Conservation (phyloP, 2,329 filamentous ascomycete genomes). For the Colletotrichum lupini region DNA sequence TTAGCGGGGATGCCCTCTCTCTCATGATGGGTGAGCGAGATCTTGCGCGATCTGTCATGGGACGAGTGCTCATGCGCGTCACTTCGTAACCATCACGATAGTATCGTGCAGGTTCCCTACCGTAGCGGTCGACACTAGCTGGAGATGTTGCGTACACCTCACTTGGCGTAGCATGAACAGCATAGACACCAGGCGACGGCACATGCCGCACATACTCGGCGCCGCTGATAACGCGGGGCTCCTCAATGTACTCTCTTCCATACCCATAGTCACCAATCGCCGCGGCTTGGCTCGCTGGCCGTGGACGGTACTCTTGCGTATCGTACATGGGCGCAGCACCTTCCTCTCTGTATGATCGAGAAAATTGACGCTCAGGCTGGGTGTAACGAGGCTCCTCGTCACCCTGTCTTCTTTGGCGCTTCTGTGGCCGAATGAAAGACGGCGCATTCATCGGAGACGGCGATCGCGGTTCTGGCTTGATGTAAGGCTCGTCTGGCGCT, state of each 20-base stretch:
- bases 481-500: constrained; percentile 61
- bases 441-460: constrained; percentile 67
- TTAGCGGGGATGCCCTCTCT: constrained; percentile 58
- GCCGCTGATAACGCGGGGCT: constrained; percentile 43
- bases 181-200: constrained; percentile 49
- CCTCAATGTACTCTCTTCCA: constrained; percentile 47
- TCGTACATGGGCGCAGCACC: constrained; percentile 44
- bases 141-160: constrained; percentile 52
- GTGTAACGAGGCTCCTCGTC: constrained; percentile 55
- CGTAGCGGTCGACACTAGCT: constrained; percentile 56
- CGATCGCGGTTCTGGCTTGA: constrained; percentile 74
- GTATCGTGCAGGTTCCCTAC: constrained; percentile 53
- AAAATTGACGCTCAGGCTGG: constrained; percentile 47
- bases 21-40: constrained; percentile 60
- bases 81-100: constrained; percentile 56
- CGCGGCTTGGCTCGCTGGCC: constrained; percentile 37
- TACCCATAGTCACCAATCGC: constrained; percentile 40
- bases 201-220: constrained; percentile 50
- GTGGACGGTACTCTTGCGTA: constrained; percentile 40
- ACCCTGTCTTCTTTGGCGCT: constrained; percentile 62
- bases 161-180: constrained; percentile 50
- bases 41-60: constrained; percentile 59
- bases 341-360: constrained; percentile 43
- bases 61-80: constrained; percentile 59
- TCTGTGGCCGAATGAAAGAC: constrained; percentile 64